Evolutionary conservation across 2,329 filamentous ascomycete species (phyloP), one percentile per base, ranked within the genome.

Genomic region (Penicillium sp.): DNA sequence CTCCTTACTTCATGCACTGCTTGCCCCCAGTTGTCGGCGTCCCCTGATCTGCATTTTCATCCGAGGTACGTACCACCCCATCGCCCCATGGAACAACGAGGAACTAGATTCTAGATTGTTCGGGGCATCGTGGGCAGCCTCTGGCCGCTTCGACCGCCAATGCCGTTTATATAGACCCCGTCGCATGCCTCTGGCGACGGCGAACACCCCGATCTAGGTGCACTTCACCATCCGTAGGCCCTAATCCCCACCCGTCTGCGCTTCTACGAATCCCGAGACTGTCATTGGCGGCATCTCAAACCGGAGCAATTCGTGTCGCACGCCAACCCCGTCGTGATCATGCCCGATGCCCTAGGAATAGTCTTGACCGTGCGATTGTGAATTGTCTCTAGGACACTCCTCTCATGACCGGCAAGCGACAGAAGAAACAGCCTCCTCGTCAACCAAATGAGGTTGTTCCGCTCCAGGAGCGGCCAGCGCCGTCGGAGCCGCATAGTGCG

Each of bases 251-350:
- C 47, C 33, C 21, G 15, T 27, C 31, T 43, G 44, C 36, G 30
- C 33, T 31, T 40, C 44, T 40, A 32, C 27, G 35, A 42, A 50
- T 40, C 13, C 34, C 7, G 44, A 20, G 21, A n/a, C 40, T 39
- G 23, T 47, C 41, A 50, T 50, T 50, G 47, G 47, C 38, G 43
- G 43, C 45, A 44, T 43, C 43, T 45, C 33, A 49, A 35, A 37
- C 41, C 42, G 47, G 43, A 48, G 41, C 16, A 49, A 18, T 15
- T 29, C 40, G 45, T 21, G 45, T 32, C 40, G 43, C 47, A 43
- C 37, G 40, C 27, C 38, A 23, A 35, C 13, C 16, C 27, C 37
- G 33, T 37, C 26, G 25, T 31, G 23, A 40, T 23, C 25, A 45
- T 28, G 25, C 13, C 33, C 41, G 33, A 34, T 23, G 35, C 28